Percentiles rank a stretch among this genome's conserved stretches.
These are phyloP conservation scores for Plasmodium gonderi DNA, from an alignment of 169 alveolate genomes.

Conservation along the genomic window DNA sequence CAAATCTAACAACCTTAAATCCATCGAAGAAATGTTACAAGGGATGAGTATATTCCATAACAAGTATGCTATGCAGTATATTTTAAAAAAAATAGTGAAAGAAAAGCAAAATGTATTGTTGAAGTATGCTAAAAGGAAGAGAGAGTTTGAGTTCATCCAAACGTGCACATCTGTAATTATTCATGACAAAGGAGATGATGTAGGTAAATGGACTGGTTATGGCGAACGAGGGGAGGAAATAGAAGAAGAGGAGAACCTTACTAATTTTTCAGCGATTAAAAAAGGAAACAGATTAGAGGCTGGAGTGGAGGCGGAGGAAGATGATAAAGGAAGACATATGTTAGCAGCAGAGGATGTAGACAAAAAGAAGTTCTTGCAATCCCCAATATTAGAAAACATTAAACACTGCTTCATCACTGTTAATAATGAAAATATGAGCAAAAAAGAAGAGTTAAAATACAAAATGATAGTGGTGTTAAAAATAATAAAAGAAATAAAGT, in stretches of 20 bases:
- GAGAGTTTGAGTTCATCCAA: slow-evolving; percentile 32
- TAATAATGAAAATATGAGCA: slow-evolving; percentile 27
- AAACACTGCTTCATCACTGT: slow-evolving; percentile 53
- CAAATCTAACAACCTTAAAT: not conserved
- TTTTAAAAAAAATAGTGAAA: slow-evolving; percentile 13
- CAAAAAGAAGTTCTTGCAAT: not conserved
- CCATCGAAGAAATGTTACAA: not conserved
- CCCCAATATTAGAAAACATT: slow-evolving; percentile 31
- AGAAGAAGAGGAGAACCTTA: not conserved
- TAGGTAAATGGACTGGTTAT: not conserved
- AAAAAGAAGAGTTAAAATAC: slow-evolving; percentile 43
- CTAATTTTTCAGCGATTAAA: no score
- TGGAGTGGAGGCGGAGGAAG: no score
- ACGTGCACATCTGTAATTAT: slow-evolving; percentile 42
- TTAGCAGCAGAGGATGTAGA: not conserved
- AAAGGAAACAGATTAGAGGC: no score
- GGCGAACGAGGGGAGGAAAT: not conserved
- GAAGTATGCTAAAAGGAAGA: not conserved
- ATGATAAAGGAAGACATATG: no score
- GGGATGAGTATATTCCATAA: not conserved
- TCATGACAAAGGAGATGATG: not conserved
- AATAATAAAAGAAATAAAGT: slow-evolving; percentile 36
- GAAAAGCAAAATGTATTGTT: slow-evolving; percentile 5
- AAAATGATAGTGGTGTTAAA: slow-evolving; percentile 48
- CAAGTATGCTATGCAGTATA: not conserved